Base-by-base conservation (phyloP, 2,329 filamentous ascomycete genomes). In the Dactylellina drechsleri region DNA sequence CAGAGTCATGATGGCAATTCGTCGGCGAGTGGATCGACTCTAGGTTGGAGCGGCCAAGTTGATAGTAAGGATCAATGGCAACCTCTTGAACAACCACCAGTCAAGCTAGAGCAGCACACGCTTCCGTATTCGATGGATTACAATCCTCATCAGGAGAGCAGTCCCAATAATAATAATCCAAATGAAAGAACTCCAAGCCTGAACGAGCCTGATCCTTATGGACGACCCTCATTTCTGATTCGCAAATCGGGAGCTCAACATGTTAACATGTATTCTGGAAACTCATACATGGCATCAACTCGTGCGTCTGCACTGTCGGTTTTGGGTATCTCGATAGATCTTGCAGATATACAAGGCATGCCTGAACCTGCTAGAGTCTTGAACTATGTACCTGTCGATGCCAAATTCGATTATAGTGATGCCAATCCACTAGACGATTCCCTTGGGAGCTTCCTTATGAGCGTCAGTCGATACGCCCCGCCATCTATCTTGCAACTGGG, bases 261-360 rank as follows among this genome's bases (percentile, higher is more conserved):
- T 59, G 61, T 80, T 4, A 78, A 79, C 28, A 77, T 87, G 16
- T 86, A 86, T 1, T 85, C 86, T 5, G 87, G 90, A 66, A 88
- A 87, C 78, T 86, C 87, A 7, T 87, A 88, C 59, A 82, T 93
- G 43, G 92, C 89, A 81, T 89, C 90, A 6, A 90, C 93, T 79
- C 89, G 90, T 79, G 91, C 91, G 54, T 93, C 90, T 0, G 88
- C 87, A 7, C 83, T 95, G n/a, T 89, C 91, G 0, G 87, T 96
- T 62, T 87, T 95, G 49, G 92, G 92, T 40, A 91, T 90, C 78
- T 90, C 91, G 53, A 90, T 95, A 79, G 91, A 96, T 81, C 87
- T 94, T 49, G 88, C 90, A 12, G 88, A 90, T 15, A n/a, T 76
- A 23, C 64, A 68, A 31, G 71, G 71, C 13, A 31, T 65, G 52